Evolutionary conservation across 2,329 filamentous ascomycete species (phyloP).

Genomic region (Ophioceras dolichostomum): DNA sequence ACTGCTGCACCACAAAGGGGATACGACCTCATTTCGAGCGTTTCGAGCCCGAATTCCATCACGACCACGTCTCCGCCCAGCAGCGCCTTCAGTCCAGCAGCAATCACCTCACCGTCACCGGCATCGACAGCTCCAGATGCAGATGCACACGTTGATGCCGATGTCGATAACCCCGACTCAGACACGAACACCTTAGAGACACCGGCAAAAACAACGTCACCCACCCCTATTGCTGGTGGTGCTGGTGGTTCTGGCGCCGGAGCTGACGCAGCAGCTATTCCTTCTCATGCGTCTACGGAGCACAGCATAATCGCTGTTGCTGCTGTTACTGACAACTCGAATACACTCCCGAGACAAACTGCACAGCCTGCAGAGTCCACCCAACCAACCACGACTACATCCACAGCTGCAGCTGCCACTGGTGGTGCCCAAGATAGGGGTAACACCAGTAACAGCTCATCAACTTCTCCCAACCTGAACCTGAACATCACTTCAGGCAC

Average conservation of each 20-base stretch:
- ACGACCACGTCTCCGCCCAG: slow-evolving; percentile 1
- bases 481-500: neutral
- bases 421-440: neutral
- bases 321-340: neutral
- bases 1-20: slow-evolving; percentile 2
- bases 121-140: slow-evolving; percentile 1
- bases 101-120: slow-evolving; percentile 1
- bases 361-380: too few species aligned
- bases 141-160: neutral
- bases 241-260: too few species aligned
- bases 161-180: neutral
- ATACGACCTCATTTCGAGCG: slow-evolving; percentile 1
- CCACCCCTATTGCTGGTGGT: too few species aligned
- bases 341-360: neutral
- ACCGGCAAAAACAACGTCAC: too few species aligned
- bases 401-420: neutral
- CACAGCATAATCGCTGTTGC: neutral
- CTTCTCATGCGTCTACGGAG: too few species aligned
- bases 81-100: slow-evolving; percentile 3
- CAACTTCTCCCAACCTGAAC: too few species aligned
- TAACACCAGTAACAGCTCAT: too few species aligned
- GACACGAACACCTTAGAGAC: neutral
- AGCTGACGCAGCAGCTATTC: too few species aligned
- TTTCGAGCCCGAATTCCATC: slow-evolving; percentile 2
- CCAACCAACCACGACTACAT: too few species aligned